Percentiles rank a stretch among this genome's conserved stretches.
Conservation (phyloP, 1,284 basidiomycete genomes). For the Tetrapyrgos nigripes region DNA sequence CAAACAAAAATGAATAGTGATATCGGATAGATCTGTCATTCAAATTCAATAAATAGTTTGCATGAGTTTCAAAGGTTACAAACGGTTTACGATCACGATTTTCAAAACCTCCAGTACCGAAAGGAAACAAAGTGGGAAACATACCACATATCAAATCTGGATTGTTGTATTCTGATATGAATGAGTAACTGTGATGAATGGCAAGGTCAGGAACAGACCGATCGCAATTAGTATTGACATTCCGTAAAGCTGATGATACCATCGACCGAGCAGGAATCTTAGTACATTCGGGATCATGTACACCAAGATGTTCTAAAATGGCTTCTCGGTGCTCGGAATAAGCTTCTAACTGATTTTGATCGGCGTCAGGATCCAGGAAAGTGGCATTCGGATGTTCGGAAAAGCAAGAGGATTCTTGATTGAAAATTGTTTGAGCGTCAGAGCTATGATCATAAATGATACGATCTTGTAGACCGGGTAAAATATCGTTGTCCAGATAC, state of each 20-base stretch:
- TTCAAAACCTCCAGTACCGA: conserved; percentile 38
- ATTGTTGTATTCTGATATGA: conserved; percentile 31
- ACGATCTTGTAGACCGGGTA: conserved; percentile 22
- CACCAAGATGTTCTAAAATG: neutral
- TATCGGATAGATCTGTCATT: conserved; percentile 29
- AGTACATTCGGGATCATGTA: neutral
- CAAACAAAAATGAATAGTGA: conserved; percentile 38
- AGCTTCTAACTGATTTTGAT: neutral
- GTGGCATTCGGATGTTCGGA: conserved; percentile 18
- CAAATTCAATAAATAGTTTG: conserved; percentile 21
- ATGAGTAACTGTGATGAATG: neutral
- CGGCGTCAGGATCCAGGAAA: neutral
- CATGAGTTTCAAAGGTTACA: conserved; percentile 24
- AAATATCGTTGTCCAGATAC: conserved; percentile 21
- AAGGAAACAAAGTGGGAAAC: conserved; percentile 38
- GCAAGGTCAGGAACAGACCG: neutral
- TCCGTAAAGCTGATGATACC: conserved; percentile 27
- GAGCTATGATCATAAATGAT: conserved; percentile 15
- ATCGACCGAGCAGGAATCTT: neutral
- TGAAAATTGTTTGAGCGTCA: conserved; percentile 18
- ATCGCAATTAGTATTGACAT: conserved; percentile 1
- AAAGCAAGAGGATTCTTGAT: conserved; percentile 26
- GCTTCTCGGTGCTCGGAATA: too few relatives aligned
- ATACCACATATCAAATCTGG: conserved; percentile 32
- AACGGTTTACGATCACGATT: conserved; percentile 13